phyloP scores from a whole-genome alignment of 1,284 basidiomycete genomes.

The Meripilus lineatus region DNA sequence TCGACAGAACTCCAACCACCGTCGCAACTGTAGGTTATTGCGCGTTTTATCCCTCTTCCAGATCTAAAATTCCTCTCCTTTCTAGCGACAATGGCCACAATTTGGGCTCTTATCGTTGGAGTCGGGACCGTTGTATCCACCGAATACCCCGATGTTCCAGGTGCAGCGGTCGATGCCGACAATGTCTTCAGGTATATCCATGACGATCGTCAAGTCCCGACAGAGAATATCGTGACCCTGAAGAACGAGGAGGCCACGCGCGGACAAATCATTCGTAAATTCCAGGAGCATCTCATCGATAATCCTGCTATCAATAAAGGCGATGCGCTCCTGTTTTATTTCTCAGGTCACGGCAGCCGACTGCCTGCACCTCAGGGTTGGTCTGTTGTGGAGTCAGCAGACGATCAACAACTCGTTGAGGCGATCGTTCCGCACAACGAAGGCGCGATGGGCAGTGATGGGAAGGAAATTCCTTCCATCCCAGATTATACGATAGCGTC shows the following conservation, averaged over 20 bases:
- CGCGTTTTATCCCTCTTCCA: no score
- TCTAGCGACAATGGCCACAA: no score
- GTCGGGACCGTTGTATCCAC: no score
- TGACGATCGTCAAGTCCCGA: slow-evolving; percentile 6
- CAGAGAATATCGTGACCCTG: slow-evolving; percentile 6
- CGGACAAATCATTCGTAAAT: slow-evolving; percentile 9
- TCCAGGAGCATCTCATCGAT: slow-evolving; percentile 13
- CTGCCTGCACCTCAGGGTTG: slow-evolving; percentile 6
- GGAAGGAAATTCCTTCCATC: slow-evolving; percentile 6
- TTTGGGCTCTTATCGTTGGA: no score
- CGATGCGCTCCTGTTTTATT: slow-evolving; percentile 14
- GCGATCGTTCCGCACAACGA: slow-evolving; percentile 12
- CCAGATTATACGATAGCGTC: slow-evolving; percentile 11
- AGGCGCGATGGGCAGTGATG: slow-evolving; percentile 3
- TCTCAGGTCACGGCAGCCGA: slow-evolving; percentile 15
- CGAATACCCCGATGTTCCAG: neutral
- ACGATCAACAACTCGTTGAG: slow-evolving; percentile 2
- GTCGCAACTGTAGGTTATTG: no score
- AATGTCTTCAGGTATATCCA: neutral
- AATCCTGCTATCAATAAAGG: slow-evolving; percentile 11
- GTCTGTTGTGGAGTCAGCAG: slow-evolving; percentile 4
- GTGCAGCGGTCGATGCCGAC: neutral
- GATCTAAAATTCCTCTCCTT: no score
- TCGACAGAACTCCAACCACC: no score
- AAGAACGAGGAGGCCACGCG: slow-evolving; percentile 8